Conservation (phyloP, 495 filamentous ascomycete genomes). For the Tricharina praecox region DNA sequence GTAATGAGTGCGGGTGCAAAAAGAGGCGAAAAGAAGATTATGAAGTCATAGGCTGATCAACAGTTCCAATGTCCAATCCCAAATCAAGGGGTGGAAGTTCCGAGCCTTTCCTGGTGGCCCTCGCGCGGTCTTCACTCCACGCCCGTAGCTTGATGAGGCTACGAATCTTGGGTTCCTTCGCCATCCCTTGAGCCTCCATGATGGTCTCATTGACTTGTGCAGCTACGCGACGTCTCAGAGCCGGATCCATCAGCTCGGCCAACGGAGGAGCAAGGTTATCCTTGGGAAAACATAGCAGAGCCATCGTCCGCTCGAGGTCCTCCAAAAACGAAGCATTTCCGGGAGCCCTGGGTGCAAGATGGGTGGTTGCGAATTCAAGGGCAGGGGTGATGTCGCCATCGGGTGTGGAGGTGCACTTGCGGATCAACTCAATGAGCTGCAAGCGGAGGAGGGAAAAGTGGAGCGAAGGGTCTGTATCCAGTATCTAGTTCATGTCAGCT, state of each 20-base stretch:
- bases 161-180: constrained; percentile 62
- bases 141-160: constrained; percentile 62
- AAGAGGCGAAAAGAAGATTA: too few relatives aligned
- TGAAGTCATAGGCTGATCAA: not conserved
- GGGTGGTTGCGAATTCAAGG: constrained; percentile 67
- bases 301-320: constrained; percentile 84
- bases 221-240: constrained; percentile 66
- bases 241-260: constrained; percentile 56
- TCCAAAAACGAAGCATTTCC: constrained; percentile 58
- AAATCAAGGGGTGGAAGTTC: constrained; percentile 58
- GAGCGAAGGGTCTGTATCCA: constrained; percentile 66
- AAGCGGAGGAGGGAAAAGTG: constrained; percentile 84
- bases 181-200: constrained; percentile 48
- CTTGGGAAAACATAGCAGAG: constrained; percentile 69
- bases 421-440: constrained; percentile 87
- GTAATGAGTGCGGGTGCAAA: too few relatives aligned
- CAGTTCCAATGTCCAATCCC: constrained; percentile 37
- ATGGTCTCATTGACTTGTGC: constrained; percentile 76
- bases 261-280: constrained; percentile 61
- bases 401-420: constrained; percentile 44
- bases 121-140: constrained; percentile 70
- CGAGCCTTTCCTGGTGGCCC: constrained; percentile 44
- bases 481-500: constrained; percentile 40
- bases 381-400: constrained; percentile 65
- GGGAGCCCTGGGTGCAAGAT: constrained; percentile 73